Conservation (phyloP, 164 flowering plant species). For the Piper longum region DNA sequence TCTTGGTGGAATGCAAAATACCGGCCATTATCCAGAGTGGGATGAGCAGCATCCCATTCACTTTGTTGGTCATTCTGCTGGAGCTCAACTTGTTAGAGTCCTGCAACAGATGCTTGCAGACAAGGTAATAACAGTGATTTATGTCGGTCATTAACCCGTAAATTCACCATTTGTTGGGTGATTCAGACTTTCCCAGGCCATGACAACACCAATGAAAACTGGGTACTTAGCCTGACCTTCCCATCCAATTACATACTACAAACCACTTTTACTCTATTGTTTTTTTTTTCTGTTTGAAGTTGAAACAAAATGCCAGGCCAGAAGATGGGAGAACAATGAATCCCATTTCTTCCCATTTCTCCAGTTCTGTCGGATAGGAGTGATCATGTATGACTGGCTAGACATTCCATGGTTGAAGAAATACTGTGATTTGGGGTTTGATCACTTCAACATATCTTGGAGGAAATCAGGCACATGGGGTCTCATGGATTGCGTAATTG, state of each 20-base stretch:
- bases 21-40: slow-evolving; percentile 92
- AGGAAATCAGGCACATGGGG: slow-evolving; percentile 65
- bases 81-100: slow-evolving; percentile 86
- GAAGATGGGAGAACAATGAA: slow-evolving; percentile 77
- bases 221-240: slow-evolving; percentile 87
- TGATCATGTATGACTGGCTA: slow-evolving; percentile 75
- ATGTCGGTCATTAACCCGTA: not conserved
- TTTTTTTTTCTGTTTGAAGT: not conserved
- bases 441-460: slow-evolving; percentile 83
- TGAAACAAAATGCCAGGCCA: slow-evolving; percentile 30
- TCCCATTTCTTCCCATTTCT: slow-evolving; percentile 60
- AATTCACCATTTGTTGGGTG: not conserved
- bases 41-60: slow-evolving; percentile 95
- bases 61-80: slow-evolving; percentile 97
- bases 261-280: not conserved
- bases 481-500: slow-evolving; percentile 66
- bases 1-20: slow-evolving; percentile 6
- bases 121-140: slow-evolving; percentile 49
- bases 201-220: slow-evolving; percentile 72
- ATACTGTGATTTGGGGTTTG: slow-evolving; percentile 88
- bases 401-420: slow-evolving; percentile 70
- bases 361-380: slow-evolving; percentile 73
- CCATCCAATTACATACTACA: slow-evolving; percentile 8
- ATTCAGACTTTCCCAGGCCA: slow-evolving; percentile 70
- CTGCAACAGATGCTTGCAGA: slow-evolving; percentile 99